Conservation (phyloP, 73 alveolate species). For the Paramecium caudatum region DNA sequence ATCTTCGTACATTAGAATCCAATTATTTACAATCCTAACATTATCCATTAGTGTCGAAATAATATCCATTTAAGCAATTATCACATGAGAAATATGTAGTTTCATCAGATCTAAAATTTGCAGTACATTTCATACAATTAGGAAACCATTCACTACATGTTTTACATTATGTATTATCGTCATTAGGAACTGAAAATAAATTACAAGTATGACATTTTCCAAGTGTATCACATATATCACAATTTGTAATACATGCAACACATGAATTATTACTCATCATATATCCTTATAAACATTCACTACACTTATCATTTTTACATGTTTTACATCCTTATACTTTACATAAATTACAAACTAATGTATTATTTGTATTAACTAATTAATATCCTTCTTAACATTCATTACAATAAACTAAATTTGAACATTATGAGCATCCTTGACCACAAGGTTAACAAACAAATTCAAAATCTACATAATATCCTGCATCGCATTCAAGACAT, state of each 20-base stretch:
- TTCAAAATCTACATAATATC: slow-evolving; percentile 10
- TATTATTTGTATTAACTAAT: not conserved
- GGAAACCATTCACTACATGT: not conserved
- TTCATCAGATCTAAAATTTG: not conserved
- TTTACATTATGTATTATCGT: not conserved
- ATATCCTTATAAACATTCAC: not conserved
- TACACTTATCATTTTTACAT: not conserved
- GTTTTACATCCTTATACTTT: not conserved
- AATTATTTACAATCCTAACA: slow-evolving; percentile 16
- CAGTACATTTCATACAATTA: slow-evolving; percentile 10
- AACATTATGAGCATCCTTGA: not conserved
- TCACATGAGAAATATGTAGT: not conserved
- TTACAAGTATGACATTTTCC: not conserved
- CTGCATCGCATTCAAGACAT: not conserved
- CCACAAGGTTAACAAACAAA: slow-evolving; percentile 15
- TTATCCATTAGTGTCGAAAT: not conserved
- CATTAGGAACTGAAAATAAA: not conserved
- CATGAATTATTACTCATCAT: not conserved
- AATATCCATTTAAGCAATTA: slow-evolving; percentile 39
- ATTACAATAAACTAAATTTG: not conserved
- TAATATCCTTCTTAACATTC: not conserved
- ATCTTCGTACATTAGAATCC: not conserved
- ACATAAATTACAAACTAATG: not conserved
- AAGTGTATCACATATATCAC: not conserved
- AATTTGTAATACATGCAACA: not conserved